These are phyloP conservation scores for Lipomyces chichibuensis DNA, from an alignment of 805 yeast species.

Conservation along the genomic window DNA sequence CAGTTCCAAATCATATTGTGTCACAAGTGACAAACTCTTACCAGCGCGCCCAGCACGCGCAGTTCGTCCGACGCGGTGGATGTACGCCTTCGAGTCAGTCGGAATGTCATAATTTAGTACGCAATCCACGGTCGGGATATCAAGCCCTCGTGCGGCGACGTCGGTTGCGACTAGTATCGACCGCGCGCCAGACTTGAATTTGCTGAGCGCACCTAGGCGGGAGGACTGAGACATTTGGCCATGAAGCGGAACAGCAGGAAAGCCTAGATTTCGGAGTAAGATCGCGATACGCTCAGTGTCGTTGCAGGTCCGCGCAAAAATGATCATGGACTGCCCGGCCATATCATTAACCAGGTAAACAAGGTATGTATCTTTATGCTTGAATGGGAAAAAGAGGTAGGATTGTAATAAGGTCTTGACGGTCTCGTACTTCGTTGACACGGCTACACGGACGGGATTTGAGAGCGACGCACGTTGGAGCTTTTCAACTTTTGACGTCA, in stretches of 20 bases:
- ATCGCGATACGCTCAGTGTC: conserved; percentile 90
- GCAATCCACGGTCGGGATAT: conserved; percentile 97
- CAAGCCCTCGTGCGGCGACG: conserved; percentile 99
- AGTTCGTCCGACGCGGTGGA: conserved; percentile 96
- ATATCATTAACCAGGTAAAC: conserved; percentile 81
- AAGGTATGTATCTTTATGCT: conserved; percentile 84
- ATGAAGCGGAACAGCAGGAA: conserved; percentile 88
- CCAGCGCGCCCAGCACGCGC: conserved; percentile 94
- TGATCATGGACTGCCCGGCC: conserved; percentile 81
- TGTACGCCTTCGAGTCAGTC: conserved; percentile 95
- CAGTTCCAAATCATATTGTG: conserved; percentile 92
- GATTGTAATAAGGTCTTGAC: conserved; percentile 92
- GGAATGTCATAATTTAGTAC: conserved; percentile 97
- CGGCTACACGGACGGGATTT: conserved; percentile 89
- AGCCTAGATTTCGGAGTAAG: conserved; percentile 77
- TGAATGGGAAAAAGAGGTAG: conserved; percentile 88
- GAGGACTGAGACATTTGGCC: conserved; percentile 89
- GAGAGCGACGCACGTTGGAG: conserved; percentile 88
- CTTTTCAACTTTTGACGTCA: conserved; percentile 93
- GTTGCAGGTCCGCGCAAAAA: conserved; percentile 93
- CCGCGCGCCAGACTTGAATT: conserved; percentile 88
- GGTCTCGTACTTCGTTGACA: conserved; percentile 84
- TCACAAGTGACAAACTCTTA: conserved; percentile 81
- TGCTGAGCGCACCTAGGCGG: conserved; percentile 87
- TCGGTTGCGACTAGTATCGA: conserved; percentile 98